These are phyloP conservation scores for Brassica rapa DNA, from an alignment of 345 rosid species.

Conservation along the genomic window DNA sequence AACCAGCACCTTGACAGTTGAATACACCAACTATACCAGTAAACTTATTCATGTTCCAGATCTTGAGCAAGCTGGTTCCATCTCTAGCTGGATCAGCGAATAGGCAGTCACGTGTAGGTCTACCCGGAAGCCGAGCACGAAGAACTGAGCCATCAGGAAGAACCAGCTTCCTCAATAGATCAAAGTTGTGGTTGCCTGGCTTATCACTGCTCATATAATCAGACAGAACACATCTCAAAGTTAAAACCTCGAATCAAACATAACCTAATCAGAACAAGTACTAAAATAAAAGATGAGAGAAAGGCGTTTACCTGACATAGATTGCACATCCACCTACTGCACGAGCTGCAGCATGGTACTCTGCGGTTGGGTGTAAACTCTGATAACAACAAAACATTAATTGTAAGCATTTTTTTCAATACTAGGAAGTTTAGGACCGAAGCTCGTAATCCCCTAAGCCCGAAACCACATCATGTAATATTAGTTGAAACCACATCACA, in stretches of 20 bases:
- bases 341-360: slow-evolving; percentile 95
- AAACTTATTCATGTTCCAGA: slow-evolving; percentile 88
- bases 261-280: neutral
- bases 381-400: slow-evolving; percentile 41
- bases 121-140: slow-evolving; percentile 83
- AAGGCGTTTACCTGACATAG: slow-evolving; percentile 74
- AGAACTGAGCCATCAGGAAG: slow-evolving; percentile 94
- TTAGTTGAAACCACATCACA: too few species aligned
- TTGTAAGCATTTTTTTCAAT: too few species aligned
- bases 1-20: slow-evolving; percentile 99
- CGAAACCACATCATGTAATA: too few species aligned
- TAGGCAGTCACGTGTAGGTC: slow-evolving; percentile 89
- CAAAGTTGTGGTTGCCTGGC: slow-evolving; percentile 94
- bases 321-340: slow-evolving; percentile 95
- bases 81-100: slow-evolving; percentile 92
- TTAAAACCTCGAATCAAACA: slow-evolving; percentile 8
- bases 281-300: slow-evolving; percentile 1
- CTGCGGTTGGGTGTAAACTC: slow-evolving; percentile 96
- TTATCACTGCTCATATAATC: slow-evolving; percentile 62
- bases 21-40: slow-evolving; percentile 88
- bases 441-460: too few species aligned
- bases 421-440: too few species aligned
- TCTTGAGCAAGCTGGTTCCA: slow-evolving; percentile 78
- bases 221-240: slow-evolving; percentile 5
- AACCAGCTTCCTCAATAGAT: slow-evolving; percentile 79